These are phyloP conservation scores for Santalum album DNA, from an alignment of 164 flowering plant genomes.

Conservation along the genomic window DNA sequence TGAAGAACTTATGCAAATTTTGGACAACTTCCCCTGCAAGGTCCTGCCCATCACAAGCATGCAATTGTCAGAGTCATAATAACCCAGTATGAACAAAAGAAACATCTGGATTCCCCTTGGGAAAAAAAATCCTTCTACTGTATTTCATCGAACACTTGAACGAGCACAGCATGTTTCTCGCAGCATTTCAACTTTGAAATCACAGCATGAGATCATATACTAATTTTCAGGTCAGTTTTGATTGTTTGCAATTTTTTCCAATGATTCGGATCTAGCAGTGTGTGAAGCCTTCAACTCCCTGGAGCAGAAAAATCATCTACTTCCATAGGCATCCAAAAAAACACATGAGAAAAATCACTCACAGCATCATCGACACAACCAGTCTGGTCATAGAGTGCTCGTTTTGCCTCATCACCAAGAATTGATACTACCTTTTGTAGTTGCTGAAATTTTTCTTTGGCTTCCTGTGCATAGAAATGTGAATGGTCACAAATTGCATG, in stretches of 20 bases:
- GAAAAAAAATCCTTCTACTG: neutral
- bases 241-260: no score
- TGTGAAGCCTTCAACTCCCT: no score
- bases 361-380: slow-evolving; percentile 96
- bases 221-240: no score
- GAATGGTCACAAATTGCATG: neutral
- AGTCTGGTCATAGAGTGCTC: slow-evolving; percentile 92
- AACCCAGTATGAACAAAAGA: neutral
- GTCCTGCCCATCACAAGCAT: slow-evolving; percentile 39
- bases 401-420: slow-evolving; percentile 92
- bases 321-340: neutral
- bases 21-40: slow-evolving; percentile 70
- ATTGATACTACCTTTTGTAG: slow-evolving; percentile 88
- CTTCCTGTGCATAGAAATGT: slow-evolving; percentile 42
- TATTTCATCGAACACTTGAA: neutral
- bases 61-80: neutral
- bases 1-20: slow-evolving; percentile 62
- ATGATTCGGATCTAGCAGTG: no score
- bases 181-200: no score
- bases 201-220: no score
- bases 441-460: slow-evolving; percentile 94
- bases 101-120: neutral
- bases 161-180: no score
- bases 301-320: no score
- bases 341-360: slow-evolving; percentile 20